Conservation (phyloP, 306 rosid genomes). For the Crotalaria pallida region DNA sequence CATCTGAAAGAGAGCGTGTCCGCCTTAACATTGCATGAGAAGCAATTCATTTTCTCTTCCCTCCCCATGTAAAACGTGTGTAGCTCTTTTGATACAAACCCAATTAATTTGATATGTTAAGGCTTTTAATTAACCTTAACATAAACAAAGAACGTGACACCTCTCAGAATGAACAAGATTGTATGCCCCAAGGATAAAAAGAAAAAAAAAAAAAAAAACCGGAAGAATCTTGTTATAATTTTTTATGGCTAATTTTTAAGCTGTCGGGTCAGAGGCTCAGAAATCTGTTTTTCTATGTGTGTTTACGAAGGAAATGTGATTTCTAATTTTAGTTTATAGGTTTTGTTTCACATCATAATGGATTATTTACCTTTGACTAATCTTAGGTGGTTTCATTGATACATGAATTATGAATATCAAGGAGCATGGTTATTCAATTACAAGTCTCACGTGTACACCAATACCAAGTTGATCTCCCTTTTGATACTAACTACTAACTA, state of each 20-base stretch:
- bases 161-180: not conserved
- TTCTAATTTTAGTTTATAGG: not conserved
- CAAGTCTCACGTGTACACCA: too few relatives aligned
- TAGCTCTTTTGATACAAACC: too few relatives aligned
- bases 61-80: too few relatives aligned
- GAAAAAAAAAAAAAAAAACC: too few relatives aligned
- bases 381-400: too few relatives aligned
- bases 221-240: too few relatives aligned
- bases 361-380: not conserved
- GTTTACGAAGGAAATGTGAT: not conserved
- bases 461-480: too few relatives aligned
- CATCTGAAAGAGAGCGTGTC: not conserved
- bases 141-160: not conserved
- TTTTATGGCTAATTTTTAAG: too few relatives aligned
- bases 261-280: too few relatives aligned
- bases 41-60: constrained; percentile 17
- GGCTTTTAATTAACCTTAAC: not conserved
- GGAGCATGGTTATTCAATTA: too few relatives aligned
- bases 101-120: not conserved
- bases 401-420: too few relatives aligned
- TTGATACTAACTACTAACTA: too few relatives aligned
- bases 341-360: not conserved
- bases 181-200: not conserved
- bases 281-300: not conserved
- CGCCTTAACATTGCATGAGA: constrained; percentile 13